A percentile compares a stretch with the other conserved stretches of the same genome.
Conservation (phyloP, 148 eudicot genomes). For the Nyssa sinensis region DNA sequence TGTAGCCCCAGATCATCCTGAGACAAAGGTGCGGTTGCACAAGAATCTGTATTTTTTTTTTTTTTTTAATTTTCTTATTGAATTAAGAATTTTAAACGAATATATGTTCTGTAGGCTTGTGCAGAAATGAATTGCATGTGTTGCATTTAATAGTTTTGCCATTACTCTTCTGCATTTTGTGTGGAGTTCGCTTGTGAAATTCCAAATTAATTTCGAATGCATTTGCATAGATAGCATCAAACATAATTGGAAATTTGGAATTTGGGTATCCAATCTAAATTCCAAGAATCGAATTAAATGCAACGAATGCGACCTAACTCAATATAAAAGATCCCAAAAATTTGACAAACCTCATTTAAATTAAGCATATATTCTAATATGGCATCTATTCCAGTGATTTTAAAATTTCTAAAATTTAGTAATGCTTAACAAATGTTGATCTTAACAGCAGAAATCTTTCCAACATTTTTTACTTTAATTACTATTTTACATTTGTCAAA, state of each 20-base stretch:
- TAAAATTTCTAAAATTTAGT: too few relatives aligned
- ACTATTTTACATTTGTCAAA: neutral
- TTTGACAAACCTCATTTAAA: neutral
- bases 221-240: too few relatives aligned
- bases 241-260: too few relatives aligned
- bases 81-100: neutral
- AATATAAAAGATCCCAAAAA: too few relatives aligned
- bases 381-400: too few relatives aligned
- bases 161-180: neutral
- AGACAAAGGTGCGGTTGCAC: constrained; percentile 58
- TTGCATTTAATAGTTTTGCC: neutral
- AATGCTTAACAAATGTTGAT: too few relatives aligned
- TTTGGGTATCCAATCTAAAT: too few relatives aligned
- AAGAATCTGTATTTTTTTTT: neutral
- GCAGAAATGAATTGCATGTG: too few relatives aligned
- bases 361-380: neutral
- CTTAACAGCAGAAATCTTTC: neutral
- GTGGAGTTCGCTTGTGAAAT: constrained; percentile 9
- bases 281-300: too few relatives aligned
- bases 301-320: too few relatives aligned
- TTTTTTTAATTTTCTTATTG: too few relatives aligned
- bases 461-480: neutral
- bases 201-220: neutral
- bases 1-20: constrained; percentile 98
- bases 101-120: neutral